These are phyloP conservation scores for Bipolaris oryzae DNA, from an alignment of 2,329 filamentous ascomycete genomes.

Conservation along the genomic window DNA sequence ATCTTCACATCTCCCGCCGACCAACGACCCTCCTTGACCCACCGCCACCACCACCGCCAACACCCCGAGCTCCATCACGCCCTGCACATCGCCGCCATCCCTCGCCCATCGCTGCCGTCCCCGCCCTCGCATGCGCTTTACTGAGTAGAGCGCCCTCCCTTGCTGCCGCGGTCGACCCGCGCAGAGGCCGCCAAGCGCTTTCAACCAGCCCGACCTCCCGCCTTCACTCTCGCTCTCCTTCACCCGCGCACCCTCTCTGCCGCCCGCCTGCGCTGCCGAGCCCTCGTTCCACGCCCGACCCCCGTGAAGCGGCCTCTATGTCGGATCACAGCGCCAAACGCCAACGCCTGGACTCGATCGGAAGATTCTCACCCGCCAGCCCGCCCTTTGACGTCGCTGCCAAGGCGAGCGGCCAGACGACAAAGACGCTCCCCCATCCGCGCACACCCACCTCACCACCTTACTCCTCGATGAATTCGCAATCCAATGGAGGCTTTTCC, in stretches of 20 bases:
- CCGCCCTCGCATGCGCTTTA: constrained; percentile 38
- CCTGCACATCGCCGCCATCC: constrained; percentile 9
- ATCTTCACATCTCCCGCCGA: constrained; percentile 19
- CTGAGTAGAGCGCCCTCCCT: constrained; percentile 31
- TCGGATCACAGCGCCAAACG: constrained; percentile 48
- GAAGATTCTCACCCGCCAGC: constrained; percentile 54
- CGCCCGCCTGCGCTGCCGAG: constrained; percentile 18
- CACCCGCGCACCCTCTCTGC: constrained; percentile 25
- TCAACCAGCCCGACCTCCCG: constrained; percentile 23
- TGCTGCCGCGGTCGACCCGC: constrained; percentile 41
- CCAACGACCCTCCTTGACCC: constrained; percentile 19
- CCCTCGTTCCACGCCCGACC: constrained; percentile 10
- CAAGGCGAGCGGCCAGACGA: constrained; percentile 45
- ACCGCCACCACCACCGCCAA: constrained; percentile 1
- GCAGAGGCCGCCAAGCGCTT: constrained; percentile 37
- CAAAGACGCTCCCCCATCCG: constrained; percentile 52
- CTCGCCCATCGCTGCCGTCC: constrained; percentile 11
- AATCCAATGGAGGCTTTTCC: constrained; percentile 46
- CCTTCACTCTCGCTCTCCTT: constrained; percentile 19
- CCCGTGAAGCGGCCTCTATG: constrained; percentile 31
- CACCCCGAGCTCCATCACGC: constrained; percentile 6
- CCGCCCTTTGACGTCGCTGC: constrained; percentile 50
- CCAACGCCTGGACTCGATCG: constrained; percentile 48
- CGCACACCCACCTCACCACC: constrained; percentile 57
- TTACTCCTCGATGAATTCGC: constrained; percentile 55